Evolutionary conservation across 441 rosid genomes (phyloP).

Genomic region (Pelargonium australe): DNA sequence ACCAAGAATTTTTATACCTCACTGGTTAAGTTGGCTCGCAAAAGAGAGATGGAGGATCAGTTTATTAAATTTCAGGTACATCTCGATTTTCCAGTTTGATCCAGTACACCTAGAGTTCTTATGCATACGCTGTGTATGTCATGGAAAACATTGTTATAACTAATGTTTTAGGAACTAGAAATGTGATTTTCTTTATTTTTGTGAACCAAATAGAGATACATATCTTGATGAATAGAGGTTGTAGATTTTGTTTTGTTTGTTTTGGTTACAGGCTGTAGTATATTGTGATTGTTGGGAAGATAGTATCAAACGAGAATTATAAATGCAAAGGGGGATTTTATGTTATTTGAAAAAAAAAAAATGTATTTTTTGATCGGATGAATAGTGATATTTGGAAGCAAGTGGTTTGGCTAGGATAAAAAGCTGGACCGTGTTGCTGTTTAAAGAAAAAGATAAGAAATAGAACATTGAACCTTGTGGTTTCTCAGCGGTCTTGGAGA

Average conservation of each 20-base stretch:
- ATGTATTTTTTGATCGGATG: background rate
- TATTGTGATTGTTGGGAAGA: no score
- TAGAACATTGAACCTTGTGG: background rate
- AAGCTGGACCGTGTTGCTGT: no score
- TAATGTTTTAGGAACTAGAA: no score
- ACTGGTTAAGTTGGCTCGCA: slow-evolving; percentile 54
- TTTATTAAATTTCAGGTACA: slow-evolving; percentile 66
- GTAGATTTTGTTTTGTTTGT: no score
- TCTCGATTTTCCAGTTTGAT: background rate
- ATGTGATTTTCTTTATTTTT: background rate
- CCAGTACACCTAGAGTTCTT: background rate
- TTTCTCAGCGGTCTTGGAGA: background rate
- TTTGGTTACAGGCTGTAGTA: no score
- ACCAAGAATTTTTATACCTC: slow-evolving; percentile 64
- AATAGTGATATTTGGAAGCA: background rate
- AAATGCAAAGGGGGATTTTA: background rate
- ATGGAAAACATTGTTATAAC: background rate
- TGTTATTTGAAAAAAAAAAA: background rate
- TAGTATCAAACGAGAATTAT: background rate
- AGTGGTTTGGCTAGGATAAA: no score
- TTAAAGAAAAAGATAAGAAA: no score
- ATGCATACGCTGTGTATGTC: background rate
- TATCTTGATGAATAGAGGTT: no score
- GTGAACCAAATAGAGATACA: no score
- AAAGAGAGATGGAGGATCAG: slow-evolving; percentile 51